These are phyloP conservation scores for Spiraea crenata DNA, from an alignment of 331 rosid genomes.

Conservation along the genomic window DNA sequence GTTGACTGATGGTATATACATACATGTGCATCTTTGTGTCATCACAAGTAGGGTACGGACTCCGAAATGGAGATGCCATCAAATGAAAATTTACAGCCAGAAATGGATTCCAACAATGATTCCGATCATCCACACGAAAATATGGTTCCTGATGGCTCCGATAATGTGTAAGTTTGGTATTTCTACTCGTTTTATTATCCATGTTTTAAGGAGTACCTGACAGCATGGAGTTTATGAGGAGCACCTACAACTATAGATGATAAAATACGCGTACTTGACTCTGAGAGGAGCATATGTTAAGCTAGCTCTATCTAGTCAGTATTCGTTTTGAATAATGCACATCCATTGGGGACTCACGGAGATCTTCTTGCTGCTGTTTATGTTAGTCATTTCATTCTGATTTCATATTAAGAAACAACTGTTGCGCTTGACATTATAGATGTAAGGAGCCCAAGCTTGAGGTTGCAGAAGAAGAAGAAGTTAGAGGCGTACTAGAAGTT, in stretches of 20 bases:
- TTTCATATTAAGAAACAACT: neutral
- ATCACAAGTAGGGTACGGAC: slow-evolving; percentile 10
- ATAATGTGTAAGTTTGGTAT: slow-evolving; percentile 43
- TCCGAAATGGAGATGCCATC: slow-evolving; percentile 46
- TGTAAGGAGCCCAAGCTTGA: slow-evolving; percentile 32
- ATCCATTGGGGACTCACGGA: neutral
- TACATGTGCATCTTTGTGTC: neutral
- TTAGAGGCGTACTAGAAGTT: slow-evolving; percentile 44
- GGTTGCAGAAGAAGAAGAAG: slow-evolving; percentile 51
- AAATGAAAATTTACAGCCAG: slow-evolving; percentile 33
- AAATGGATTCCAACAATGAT: slow-evolving; percentile 36
- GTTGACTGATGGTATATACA: no score
- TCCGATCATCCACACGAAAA: slow-evolving; percentile 31
- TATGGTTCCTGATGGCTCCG: slow-evolving; percentile 33
- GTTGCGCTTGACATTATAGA: slow-evolving; percentile 37
- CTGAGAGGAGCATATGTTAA: no score
- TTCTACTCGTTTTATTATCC: neutral
- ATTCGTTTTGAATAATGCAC: neutral
- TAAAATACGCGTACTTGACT: no score
- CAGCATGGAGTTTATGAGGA: neutral
- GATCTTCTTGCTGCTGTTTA: neutral
- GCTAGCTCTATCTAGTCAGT: neutral
- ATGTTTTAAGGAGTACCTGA: neutral
- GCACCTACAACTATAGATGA: no score
- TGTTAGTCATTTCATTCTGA: neutral